phyloP scores from a whole-genome alignment of 1,139 yeast genomes.

The Arxiozyma heterogenica region DNA sequence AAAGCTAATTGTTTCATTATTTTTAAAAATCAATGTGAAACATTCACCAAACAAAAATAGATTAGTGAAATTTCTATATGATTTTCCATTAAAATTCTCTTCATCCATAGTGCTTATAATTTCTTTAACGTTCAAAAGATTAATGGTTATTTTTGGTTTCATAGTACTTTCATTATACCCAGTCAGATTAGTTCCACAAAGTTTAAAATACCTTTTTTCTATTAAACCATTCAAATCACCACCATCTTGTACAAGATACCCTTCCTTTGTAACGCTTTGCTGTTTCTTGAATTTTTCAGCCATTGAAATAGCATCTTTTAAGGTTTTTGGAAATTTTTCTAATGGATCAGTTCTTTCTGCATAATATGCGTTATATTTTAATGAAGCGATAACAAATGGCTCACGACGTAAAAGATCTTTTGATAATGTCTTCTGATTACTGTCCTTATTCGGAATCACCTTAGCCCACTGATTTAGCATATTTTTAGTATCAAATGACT shows the following conservation, averaged over 20 bases:
- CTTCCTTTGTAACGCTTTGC: conserved; percentile 38
- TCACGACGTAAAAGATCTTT: conserved; percentile 29
- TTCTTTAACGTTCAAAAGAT: conserved; percentile 51
- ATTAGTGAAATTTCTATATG: conserved; percentile 50
- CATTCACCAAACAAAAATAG: conserved; percentile 53
- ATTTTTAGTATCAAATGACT: conserved; percentile 31
- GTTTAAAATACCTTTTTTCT: conserved; percentile 54
- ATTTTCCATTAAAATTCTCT: conserved; percentile 20
- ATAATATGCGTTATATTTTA: conserved; percentile 66
- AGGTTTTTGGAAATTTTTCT: conserved; percentile 60
- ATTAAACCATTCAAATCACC: conserved; percentile 51
- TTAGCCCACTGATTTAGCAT: conserved; percentile 81
- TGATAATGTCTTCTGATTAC: conserved; percentile 25
- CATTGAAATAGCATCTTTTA: conserved; percentile 47
- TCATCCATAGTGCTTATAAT: conserved; percentile 43
- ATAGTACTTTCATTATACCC: conserved; percentile 57
- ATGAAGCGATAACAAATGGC: conserved; percentile 58
- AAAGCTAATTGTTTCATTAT: conserved; percentile 62
- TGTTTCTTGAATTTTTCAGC: conserved; percentile 41
- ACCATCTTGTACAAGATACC: conserved; percentile 66
- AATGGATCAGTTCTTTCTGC: conserved; percentile 49
- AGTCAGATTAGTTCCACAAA: conserved; percentile 49
- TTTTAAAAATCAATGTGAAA: conserved; percentile 53
- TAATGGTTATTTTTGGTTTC: conserved; percentile 60
- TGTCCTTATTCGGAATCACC: conserved; percentile 28